Evolutionary conservation across 345 rosid species (phyloP), one percentile per base, ranked within the genome.

Genomic region (Bruguiera gymnorhiza): DNA sequence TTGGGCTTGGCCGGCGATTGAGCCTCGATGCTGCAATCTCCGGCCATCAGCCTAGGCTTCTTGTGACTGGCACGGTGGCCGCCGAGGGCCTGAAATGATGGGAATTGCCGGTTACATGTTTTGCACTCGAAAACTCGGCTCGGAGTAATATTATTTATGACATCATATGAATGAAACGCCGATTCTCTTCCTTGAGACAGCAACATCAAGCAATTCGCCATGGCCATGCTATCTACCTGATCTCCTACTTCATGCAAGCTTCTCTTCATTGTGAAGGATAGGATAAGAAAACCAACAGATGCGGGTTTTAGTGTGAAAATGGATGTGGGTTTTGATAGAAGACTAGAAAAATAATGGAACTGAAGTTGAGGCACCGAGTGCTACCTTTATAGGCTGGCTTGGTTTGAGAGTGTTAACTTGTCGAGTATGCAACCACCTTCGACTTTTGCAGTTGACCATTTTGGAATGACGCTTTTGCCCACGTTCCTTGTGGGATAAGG

Each of bases 61-160:
- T 86, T 88, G 75, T 88, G 93, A 66, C 93, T 88, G 1, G 91
- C 93, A 6, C 91, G 71, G 68, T 86, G 93, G 0, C 93, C 93
- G 0, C 93, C 93, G 0, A 86, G 79, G 10, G 93, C 91, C 68
- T 86, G 93, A 75, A 88, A 88, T 1, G 91, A 85, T 0, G 75
- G 77, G 62, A 86, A 86, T 24, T 82, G 83, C 26, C 93, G 62
- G 69, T 83, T 86, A 32, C 93, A 88, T 0, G 93, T 86, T 29
- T 82, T 88, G 85, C 93, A 88, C 89, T 80, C 87, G 73, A 88
- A 88, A 61, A 82, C 86, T 1, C 88, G 83, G 72, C 36, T 62
- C 2, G 75, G 52, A 18, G 67, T 66, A 8, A 8, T 20, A 6
- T 24, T 10, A 36, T 20, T 63, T 18, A 43, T 26, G 30, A 69